phyloP scores from a whole-genome alignment of 495 filamentous ascomycete species.

The Penicillium odoratum region DNA sequence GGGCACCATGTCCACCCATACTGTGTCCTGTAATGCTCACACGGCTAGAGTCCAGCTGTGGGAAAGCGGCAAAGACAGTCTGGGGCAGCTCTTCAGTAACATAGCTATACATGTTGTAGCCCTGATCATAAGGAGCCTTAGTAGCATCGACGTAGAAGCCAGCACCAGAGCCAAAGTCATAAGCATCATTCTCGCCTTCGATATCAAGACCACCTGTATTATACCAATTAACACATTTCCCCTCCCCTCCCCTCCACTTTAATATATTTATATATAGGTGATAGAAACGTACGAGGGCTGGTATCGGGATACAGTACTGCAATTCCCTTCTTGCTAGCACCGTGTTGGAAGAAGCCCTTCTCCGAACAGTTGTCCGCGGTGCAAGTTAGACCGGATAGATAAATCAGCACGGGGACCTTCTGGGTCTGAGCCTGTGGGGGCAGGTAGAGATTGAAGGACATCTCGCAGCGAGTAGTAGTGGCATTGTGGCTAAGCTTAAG shows the following conservation, averaged over 20 bases:
- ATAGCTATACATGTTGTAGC: conserved; percentile 94
- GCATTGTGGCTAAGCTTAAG: conserved; percentile 88
- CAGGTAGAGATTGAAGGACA: conserved; percentile 68
- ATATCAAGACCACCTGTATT: conserved; percentile 65
- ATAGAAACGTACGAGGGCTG: conserved; percentile 65
- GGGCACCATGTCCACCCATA: conserved; percentile 95
- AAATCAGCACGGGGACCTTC: conserved; percentile 86
- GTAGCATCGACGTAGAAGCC: conserved; percentile 96
- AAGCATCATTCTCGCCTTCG: conserved; percentile 76
- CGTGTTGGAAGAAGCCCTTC: conserved; percentile 89
- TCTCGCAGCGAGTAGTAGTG: conserved; percentile 61
- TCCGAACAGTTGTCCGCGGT: conserved; percentile 94
- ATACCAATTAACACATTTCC: neutral
- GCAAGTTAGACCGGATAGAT: conserved; percentile 92
- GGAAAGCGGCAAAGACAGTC: conserved; percentile 67
- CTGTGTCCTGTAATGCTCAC: conserved; percentile 88
- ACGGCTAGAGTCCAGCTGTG: conserved; percentile 61
- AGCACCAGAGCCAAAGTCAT: conserved; percentile 88
- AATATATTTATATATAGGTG: neutral
- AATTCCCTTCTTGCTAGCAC: conserved; percentile 73
- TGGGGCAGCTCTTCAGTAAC: conserved; percentile 76
- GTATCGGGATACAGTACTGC: conserved; percentile 94
- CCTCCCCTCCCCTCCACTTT: neutral
- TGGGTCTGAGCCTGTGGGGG: conserved; percentile 55
- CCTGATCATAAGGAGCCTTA: conserved; percentile 62